Base-by-base conservation (phyloP, 495 filamentous ascomycete species). In the Xanthoparmelia taractica region DNA sequence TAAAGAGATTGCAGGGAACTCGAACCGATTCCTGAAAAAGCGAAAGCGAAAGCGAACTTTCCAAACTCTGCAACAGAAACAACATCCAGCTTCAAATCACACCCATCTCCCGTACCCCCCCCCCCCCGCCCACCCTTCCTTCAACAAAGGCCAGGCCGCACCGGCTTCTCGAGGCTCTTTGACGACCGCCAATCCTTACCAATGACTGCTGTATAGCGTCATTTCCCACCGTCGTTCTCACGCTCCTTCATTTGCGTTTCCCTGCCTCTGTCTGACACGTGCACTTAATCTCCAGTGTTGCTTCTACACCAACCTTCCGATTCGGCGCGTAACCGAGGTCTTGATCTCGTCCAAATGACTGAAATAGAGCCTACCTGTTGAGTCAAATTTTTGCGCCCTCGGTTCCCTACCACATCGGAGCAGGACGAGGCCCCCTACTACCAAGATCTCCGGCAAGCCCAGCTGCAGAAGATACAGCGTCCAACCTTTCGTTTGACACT, bases 131-230 rank as follows among this genome's bases (percentile, higher is more conserved):
- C 62, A 40, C 40, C 59, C 12, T 29, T 41, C 34, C 45, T 18
- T 52, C 58, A 43, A n/a, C n/a, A 33, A 20, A 48, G 63, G 54
- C 55, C 63, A 65, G 63, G 63, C 68, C 67, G 60, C 58, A 55
- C 38, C 63, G 61, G 62, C 65, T 69, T 69, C 59, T 67, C 68
- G 63, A 67, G 65, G 58, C 50, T 63, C 38, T 65, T 57, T 41
- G 57, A 64, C 66, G 63, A 55, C n/a, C 66, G 63, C 43, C 68
- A 70, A 70, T 58, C 59, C 57, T 36, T 38, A 29, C 55, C 31
- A 64, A 68, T 64, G 65, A 70, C 13, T 43, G 61, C 65, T 67
- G 34, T 31, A 50, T 62, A 67, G 63, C 57, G 31, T 67, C 65
- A 63, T 65, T 65, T 33, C 62, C 55, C 41, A 63, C 36, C 54